Base-by-base conservation (phyloP, 768 basidiomycete species). In the Daedaleopsis sinensis region DNA sequence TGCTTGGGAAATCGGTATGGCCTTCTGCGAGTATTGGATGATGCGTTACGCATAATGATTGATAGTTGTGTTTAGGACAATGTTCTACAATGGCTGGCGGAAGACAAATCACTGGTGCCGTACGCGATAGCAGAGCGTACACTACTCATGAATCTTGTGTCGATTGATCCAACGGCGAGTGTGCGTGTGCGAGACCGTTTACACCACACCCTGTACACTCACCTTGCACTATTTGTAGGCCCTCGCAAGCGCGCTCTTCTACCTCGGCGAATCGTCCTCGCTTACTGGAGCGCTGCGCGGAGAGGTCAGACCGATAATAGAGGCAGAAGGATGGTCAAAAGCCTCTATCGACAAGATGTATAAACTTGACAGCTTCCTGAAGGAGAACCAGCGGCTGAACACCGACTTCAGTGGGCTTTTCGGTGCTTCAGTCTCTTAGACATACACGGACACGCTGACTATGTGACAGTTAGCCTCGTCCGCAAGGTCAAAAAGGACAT, bases 341-440 rank as follows among this genome's bases (percentile, higher is more conserved):
- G 58, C 61, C 1, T 67, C 67, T 1, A 59, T 76, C 58, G 61
- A 61, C 18, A 68, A 70, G 32, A 67, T 76, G 65, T 59, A 58
- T 47, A 74, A 72, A 56, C 52, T 74, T 16, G 74, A 76, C 55
- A 76, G 72, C 37, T 73, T 77, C 53, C 50, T 75, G 37, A 70
- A 67, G 39, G 75, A 74, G 50, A 62, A 66, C 11, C 61, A 70
- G 32, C 55, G 73, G 16, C 50, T 64, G 21, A 61, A 59, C 0
- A 64, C 71, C 35, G 47, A 51, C 47, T 27, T 48, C 19, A 48
- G 56, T 63, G 23, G 23, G 63, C 51, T 4, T 1, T 16, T 8
- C 19, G 16, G 15, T 42, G 21, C n/a, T 21, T 12, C 19, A 8
- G 3, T 62, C 23, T 35, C 8, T 57, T n/a, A n/a, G n/a, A 37